Evolutionary conservation across 345 rosid species (phyloP), one percentile per base, ranked within the genome.

Genomic region (Firmiana major): DNA sequence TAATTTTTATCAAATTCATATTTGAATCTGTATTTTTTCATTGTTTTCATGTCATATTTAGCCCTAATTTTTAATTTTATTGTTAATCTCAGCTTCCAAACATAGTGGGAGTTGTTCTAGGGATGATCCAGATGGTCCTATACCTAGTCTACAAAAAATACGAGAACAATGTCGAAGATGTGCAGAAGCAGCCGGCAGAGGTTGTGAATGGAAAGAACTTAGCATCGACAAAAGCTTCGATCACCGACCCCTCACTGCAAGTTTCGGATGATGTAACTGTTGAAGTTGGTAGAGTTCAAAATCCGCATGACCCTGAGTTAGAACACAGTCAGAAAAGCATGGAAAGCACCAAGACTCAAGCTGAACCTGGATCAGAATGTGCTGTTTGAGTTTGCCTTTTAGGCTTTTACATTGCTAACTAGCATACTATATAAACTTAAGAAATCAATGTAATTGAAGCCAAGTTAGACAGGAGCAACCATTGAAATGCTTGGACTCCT

Each of bases 71-170:
- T 31, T 31, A 31, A 31, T 31, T 31, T 31, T 31, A 31, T 31
- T 31, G 34, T 3, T 31, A 31, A 31, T 31, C 51, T 67, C 79
- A 86, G 88, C 49, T 79, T 17, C 89, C 89, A 15, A 86, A 86
- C 75, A 76, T 83, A 3, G 0, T 85, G 43, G 89, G 89, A 9
- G 71, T 86, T 69, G 19, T 76, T 22, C 79, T 85, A 36, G 88
- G 88, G 62, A 38, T 78, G 51, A 24, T 78, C 74, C 87, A 88
- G 60, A 85, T 88, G 87, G 63, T 77, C n/a, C 73, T 87, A 0
- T 82, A 82, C 63, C 65, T 75, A 11, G 62, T 85, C 3, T 84
- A 80, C 84, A 80, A 83, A 77, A 75, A 77, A 36, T 28, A 7
- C 11, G 78, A 79, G 36, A 26, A 64, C 38, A 64, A 76, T 21